These are phyloP conservation scores for Eimeria maxima DNA, from an alignment of 169 alveolate genomes.

Conservation along the genomic window DNA sequence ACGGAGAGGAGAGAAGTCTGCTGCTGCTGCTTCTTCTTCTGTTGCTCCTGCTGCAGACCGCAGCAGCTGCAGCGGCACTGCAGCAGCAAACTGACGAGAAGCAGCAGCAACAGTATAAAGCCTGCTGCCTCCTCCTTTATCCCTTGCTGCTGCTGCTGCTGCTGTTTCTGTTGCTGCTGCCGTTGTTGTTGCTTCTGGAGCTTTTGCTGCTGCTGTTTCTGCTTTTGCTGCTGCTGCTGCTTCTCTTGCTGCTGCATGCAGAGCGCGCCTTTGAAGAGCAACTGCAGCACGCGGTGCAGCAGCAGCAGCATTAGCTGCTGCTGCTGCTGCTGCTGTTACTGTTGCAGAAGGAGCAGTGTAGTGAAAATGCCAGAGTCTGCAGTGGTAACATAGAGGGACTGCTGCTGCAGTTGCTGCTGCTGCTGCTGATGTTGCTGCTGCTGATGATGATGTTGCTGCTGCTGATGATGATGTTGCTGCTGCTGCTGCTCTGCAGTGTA, in stretches of 20 bases:
- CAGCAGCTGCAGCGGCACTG: slow-evolving; percentile 56
- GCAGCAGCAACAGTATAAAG: slow-evolving; percentile 46
- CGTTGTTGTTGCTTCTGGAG: not conserved
- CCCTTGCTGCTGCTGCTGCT: no score
- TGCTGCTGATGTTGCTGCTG: not conserved
- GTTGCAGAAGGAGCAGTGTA: not conserved
- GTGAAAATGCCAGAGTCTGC: not conserved
- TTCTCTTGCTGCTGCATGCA: not conserved
- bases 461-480: slow-evolving; percentile 9
- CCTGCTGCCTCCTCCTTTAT: not conserved
- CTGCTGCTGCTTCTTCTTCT: no score
- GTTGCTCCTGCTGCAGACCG: not conserved
- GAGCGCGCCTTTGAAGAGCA: not conserved
- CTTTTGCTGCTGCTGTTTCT: not conserved
- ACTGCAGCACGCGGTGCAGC: slow-evolving; percentile 26
- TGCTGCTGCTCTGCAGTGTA: slow-evolving; percentile 19
- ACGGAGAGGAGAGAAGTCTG: slow-evolving; percentile 4
- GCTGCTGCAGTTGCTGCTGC: slow-evolving; percentile 26
- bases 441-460: not conserved
- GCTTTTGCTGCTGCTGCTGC: not conserved
- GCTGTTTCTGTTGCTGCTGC: not conserved
- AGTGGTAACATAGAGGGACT: not conserved
- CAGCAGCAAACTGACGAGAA: slow-evolving; percentile 17
- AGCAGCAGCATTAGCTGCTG: not conserved
- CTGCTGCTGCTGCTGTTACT: not conserved